These are phyloP conservation scores for Coccomyxa sp. DNA, from an alignment of 139 green algal species.

Conservation along the genomic window DNA sequence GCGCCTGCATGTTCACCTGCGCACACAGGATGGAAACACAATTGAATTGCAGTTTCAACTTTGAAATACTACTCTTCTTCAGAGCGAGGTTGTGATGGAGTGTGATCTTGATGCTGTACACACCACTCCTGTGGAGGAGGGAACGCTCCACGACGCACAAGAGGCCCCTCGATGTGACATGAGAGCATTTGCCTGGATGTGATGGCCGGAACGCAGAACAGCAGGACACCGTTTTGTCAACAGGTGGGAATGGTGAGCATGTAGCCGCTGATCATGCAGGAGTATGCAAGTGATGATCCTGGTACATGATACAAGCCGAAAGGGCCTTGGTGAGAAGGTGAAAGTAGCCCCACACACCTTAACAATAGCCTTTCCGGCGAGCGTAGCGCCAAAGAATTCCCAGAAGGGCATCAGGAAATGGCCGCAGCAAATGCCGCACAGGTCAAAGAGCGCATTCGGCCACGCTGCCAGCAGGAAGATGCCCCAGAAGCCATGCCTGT, in stretches of 20 bases:
- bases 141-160: neutral
- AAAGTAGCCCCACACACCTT: constrained; percentile 38
- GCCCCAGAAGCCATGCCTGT: constrained; percentile 72
- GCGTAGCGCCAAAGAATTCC: constrained; percentile 82
- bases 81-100: neutral
- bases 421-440: constrained; percentile 90
- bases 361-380: constrained; percentile 82
- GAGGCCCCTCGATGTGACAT: too few relatives aligned
- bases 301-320: too few relatives aligned
- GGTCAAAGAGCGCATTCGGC: constrained; percentile 88
- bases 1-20: constrained; percentile 24
- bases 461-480: constrained; percentile 86
- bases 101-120: too few relatives aligned
- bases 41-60: neutral
- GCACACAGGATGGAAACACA: too few relatives aligned
- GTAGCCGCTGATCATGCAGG: too few relatives aligned
- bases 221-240: too few relatives aligned
- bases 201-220: too few relatives aligned
- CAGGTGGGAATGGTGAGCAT: too few relatives aligned
- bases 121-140: neutral
- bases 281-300: too few relatives aligned
- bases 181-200: too few relatives aligned
- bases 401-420: constrained; percentile 90
- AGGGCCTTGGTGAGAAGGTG: too few relatives aligned
- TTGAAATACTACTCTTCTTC: neutral